phyloP scores from a whole-genome alignment of 228 moss, liverwort and hornwort species.

The Sphagnum magellanicum region DNA sequence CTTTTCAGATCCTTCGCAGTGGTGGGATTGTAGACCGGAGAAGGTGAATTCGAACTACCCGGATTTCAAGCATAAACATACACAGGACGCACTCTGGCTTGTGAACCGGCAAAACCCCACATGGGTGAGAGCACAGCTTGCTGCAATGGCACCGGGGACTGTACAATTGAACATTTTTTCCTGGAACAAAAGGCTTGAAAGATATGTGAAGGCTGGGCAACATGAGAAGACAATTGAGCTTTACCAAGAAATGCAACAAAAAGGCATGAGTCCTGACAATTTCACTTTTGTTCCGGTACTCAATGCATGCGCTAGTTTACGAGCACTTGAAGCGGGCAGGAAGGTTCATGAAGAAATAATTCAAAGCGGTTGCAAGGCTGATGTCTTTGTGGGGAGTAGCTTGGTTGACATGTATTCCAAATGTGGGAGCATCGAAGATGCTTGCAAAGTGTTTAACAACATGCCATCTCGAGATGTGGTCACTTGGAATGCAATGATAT shows the following conservation, averaged over 20 bases:
- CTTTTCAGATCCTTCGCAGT: too few relatives aligned
- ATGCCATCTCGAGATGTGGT: slow-evolving; percentile 33
- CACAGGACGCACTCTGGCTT: too few relatives aligned
- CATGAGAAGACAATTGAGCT: slow-evolving; percentile 17
- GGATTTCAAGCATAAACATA: too few relatives aligned
- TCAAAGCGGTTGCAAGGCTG: slow-evolving; percentile 19
- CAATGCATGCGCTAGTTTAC: not conserved
- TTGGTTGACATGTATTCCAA: slow-evolving; percentile 53
- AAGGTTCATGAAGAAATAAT: slow-evolving; percentile 27
- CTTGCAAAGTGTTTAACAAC: slow-evolving; percentile 25
- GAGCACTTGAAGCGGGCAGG: slow-evolving; percentile 25
- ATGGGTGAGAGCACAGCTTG: too few relatives aligned
- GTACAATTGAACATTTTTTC: too few relatives aligned
- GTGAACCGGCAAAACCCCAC: too few relatives aligned
- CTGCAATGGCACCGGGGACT: too few relatives aligned
- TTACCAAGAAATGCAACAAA: slow-evolving; percentile 21
- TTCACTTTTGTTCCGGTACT: not conserved
- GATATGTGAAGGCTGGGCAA: slow-evolving; percentile 26
- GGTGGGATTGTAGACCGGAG: too few relatives aligned
- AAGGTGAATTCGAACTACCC: too few relatives aligned
- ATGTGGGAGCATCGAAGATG: slow-evolving; percentile 32
- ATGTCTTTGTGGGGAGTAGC: slow-evolving; percentile 32
- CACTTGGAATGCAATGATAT: slow-evolving; percentile 43
- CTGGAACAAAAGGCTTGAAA: too few relatives aligned
- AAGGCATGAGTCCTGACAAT: slow-evolving; percentile 13